phyloP scores from a whole-genome alignment of 2,329 filamentous ascomycete genomes.

The Rutstroemia sp. region DNA sequence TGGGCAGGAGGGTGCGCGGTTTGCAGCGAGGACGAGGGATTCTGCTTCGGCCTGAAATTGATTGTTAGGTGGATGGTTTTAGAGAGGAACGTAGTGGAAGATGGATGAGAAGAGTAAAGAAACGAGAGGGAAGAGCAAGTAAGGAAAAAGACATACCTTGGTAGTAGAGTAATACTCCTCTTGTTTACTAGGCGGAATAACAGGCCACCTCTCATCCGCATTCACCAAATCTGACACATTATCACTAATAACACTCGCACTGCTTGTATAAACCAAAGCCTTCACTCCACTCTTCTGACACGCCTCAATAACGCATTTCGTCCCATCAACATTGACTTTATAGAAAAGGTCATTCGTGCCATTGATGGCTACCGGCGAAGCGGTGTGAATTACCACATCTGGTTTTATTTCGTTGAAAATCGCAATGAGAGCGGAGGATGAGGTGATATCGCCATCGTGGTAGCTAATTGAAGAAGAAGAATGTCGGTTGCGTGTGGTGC shows the following conservation, averaged over 20 bases:
- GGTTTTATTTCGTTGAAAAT: constrained; percentile 63
- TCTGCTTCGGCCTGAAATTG: constrained; percentile 64
- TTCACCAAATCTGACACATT: constrained; percentile 72
- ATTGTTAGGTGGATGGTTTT: neutral
- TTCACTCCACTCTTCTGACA: constrained; percentile 64
- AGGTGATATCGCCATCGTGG: constrained; percentile 72
- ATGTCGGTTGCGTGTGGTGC: constrained; percentile 59
- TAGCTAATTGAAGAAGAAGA: constrained; percentile 48
- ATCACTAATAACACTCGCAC: constrained; percentile 79
- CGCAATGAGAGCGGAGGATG: constrained; percentile 49
- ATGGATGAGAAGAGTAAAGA: neutral
- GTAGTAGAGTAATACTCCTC: constrained; percentile 84
- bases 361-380: constrained; percentile 55
- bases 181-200: constrained; percentile 63
- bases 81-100: neutral
- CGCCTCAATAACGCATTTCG: constrained; percentile 67
- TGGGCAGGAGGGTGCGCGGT: constrained; percentile 44
- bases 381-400: constrained; percentile 85
- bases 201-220: constrained; percentile 76
- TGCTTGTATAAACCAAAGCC: constrained; percentile 85
- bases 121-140: neutral
- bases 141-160: constrained; percentile 40
- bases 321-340: constrained; percentile 85
- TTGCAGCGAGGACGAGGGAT: constrained; percentile 69
- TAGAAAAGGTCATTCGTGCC: constrained; percentile 57